Evolutionary conservation across 495 filamentous ascomycete species (phyloP), one percentile per base, ranked within the genome.

Genomic region (Podospora appendiculata): DNA sequence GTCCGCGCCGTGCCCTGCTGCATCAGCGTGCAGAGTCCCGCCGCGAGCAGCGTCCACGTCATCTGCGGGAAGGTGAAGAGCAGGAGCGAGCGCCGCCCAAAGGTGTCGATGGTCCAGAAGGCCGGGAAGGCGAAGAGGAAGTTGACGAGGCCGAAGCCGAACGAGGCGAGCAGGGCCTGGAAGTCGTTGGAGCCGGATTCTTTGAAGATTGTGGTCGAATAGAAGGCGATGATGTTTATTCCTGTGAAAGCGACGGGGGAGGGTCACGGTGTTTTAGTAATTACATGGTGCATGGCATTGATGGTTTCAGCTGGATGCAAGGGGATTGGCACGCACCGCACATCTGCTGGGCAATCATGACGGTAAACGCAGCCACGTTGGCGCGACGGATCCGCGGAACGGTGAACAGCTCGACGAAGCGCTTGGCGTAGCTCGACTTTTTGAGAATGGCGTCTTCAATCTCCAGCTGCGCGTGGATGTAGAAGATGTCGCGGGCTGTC

Each of bases 51-150:
- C 25, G 85, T 85, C 85, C 86, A 89, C 32, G 76, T 81, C 88
- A 93, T 92, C 41, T 90, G 75, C 0, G 89, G 89, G 67, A 92
- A 92, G 10, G 89, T 95, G 65, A 90, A 88, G 6, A 93, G 79
- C 1, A 93, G 78, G 1, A 95, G 76, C 11, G 76, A 74, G 17
- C 89, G 80, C 35, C 89, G 84, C 8, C 89, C 89, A 47, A 83
- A 92, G 8, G 85, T 90, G 66, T 95, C 89, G 56, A 95, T 95
- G 9, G 87, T 90, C 72, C 78, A 88, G 32, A 94, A 74, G 7
- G 89, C 88, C 0, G 89, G 89, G 70, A 81, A 88, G 44, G 88
- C 86, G 57, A 93, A 93, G n/a, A 86, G 43, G 66, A 87, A 92
- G 68, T 93, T 91, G 57, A 92, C 76, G 1, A 88, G 64, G 33